A percentile compares a stretch with the other conserved stretches of the same genome.
These are phyloP conservation scores for Entonaema liquescens DNA, from an alignment of 495 filamentous ascomycete species.

Conservation along the genomic window DNA sequence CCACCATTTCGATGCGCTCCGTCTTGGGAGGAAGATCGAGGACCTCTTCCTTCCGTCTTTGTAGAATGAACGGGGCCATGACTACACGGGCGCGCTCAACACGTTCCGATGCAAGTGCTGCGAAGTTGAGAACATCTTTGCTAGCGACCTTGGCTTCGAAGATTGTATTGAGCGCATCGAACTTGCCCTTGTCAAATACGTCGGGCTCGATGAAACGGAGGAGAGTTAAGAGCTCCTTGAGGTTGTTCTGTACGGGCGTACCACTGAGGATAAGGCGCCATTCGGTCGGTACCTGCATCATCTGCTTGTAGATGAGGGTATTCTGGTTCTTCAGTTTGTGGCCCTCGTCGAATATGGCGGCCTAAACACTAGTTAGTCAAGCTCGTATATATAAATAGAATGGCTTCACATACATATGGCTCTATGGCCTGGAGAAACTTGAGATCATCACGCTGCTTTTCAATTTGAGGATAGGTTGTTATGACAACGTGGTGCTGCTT, in stretches of 20 bases:
- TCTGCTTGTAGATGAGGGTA: conserved; percentile 78
- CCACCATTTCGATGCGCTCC: conserved; percentile 77
- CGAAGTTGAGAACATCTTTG: conserved; percentile 73
- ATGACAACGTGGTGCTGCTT: conserved; percentile 79
- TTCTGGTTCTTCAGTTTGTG: conserved; percentile 88
- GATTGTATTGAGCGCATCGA: conserved; percentile 77
- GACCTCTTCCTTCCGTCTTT: conserved; percentile 95
- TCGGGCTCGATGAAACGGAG: conserved; percentile 90
- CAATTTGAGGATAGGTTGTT: conserved; percentile 77
- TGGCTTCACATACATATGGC: conserved; percentile 54
- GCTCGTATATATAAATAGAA: neutral
- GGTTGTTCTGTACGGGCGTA: conserved; percentile 94
- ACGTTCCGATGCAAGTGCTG: conserved; percentile 83
- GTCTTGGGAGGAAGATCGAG: conserved; percentile 87
- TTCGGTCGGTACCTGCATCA: conserved; percentile 77
- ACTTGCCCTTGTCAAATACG: conserved; percentile 74
- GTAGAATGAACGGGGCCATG: conserved; percentile 92
- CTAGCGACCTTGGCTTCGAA: conserved; percentile 92
- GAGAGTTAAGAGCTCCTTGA: conserved; percentile 87
- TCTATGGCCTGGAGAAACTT: conserved; percentile 47
- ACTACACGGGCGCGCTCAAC: conserved; percentile 88
- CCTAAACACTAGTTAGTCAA: conserved; percentile 27
- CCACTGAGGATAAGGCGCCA: conserved; percentile 91
- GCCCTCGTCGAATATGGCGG: conserved; percentile 91
- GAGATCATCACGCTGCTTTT: conserved; percentile 50